phyloP scores from a whole-genome alignment of 1,139 yeast genomes.

The Zygosaccharomyces sapae region DNA sequence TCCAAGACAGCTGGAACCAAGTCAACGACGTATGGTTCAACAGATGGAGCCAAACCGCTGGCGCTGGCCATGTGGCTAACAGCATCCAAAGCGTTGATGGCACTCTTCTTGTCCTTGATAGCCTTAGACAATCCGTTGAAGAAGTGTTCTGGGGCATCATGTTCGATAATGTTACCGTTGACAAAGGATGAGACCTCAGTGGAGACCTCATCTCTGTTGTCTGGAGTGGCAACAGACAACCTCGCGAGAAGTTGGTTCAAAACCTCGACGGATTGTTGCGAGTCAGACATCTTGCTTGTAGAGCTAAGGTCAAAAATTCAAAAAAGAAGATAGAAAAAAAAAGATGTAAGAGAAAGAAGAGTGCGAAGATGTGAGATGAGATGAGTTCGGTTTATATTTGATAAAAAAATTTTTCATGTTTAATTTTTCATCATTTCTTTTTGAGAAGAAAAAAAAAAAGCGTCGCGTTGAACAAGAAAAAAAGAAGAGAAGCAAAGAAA shows the following conservation, averaged over 20 bases:
- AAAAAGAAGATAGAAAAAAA: not conserved
- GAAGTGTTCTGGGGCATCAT: constrained; percentile 92
- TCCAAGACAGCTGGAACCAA: constrained; percentile 65
- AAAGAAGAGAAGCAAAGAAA: too few relatives aligned
- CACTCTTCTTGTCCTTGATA: constrained; percentile 72
- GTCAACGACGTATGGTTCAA: constrained; percentile 88
- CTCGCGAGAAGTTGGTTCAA: constrained; percentile 90
- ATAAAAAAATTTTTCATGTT: constrained; percentile 6
- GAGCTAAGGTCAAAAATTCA: constrained; percentile 15
- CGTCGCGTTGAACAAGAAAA: too few relatives aligned
- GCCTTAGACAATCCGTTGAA: constrained; percentile 72
- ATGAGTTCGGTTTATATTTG: constrained; percentile 13
- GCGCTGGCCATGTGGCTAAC: constrained; percentile 78
- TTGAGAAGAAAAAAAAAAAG: constrained; percentile 4
- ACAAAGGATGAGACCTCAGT: constrained; percentile 86
- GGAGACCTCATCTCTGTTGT: constrained; percentile 83
- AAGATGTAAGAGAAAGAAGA: constrained; percentile 3
- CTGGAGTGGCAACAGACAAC: constrained; percentile 81
- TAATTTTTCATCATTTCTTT: constrained; percentile 6
- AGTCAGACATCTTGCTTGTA: constrained; percentile 39
- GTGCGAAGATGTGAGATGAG: constrained; percentile 9
- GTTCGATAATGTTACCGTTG: constrained; percentile 96
- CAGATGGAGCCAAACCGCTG: constrained; percentile 79
- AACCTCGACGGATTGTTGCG: constrained; percentile 56
- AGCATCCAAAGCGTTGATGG: constrained; percentile 79